Conservation (phyloP, 2,329 filamentous ascomycete species). For the Alternaria sp. region DNA sequence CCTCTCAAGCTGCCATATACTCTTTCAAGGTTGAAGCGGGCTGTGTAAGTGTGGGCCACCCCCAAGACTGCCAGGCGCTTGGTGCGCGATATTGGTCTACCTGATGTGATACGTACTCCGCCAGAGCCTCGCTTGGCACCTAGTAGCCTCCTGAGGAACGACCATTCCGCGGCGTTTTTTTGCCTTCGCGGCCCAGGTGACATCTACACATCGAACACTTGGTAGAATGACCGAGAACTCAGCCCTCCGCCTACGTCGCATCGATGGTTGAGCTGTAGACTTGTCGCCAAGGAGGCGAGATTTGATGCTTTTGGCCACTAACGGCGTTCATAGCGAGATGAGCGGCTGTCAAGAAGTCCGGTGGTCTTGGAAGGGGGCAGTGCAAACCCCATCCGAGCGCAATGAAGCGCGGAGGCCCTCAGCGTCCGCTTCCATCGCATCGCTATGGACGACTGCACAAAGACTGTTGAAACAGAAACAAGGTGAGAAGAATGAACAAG, state of each 20-base stretch:
- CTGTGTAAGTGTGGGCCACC: conserved; percentile 20
- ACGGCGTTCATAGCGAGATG: conserved; percentile 9
- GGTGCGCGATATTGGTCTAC: conserved; percentile 17
- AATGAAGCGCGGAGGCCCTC: conserved; percentile 1
- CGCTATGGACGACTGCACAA: neutral
- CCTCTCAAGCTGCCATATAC: conserved; percentile 17
- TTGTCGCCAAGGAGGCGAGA: conserved; percentile 5
- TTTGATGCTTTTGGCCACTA: conserved; percentile 5
- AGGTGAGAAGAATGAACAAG: neutral
- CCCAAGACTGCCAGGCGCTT: conserved; percentile 17
- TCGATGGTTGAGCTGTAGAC: neutral
- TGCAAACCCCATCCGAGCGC: conserved; percentile 12
- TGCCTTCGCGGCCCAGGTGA: neutral
- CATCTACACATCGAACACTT: neutral
- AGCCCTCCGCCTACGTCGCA: neutral
- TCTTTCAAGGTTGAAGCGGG: conserved; percentile 6
- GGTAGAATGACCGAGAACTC: conserved; percentile 4
- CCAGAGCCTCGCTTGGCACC: conserved; percentile 15
- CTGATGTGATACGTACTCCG: conserved; percentile 9
- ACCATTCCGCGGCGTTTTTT: neutral
- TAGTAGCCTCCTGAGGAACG: neutral
- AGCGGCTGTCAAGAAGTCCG: conserved; percentile 10
- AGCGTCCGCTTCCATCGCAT: neutral
- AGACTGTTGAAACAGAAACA: neutral
- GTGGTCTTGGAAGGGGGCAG: conserved; percentile 19